Evolutionary conservation across 1,284 basidiomycete genomes (phyloP).

Genomic region (Coniophora puteana): DNA sequence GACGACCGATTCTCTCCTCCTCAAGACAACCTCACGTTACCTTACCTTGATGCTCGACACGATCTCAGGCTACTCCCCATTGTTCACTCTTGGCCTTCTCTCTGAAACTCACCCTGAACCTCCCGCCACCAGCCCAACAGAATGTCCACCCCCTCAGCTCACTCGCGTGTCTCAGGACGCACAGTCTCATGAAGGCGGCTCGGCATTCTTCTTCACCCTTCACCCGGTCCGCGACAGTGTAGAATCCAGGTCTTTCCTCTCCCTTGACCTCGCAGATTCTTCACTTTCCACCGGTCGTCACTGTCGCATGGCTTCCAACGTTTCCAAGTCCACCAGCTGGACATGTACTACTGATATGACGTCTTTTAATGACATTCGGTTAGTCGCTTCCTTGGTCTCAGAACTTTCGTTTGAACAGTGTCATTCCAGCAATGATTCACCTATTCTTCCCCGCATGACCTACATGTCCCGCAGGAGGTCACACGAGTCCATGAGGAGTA

Average conservation of each 20-base stretch:
- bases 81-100: constrained; percentile 25
- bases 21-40: neutral
- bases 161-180: neutral
- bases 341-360: constrained; percentile 21
- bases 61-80: constrained; percentile 25
- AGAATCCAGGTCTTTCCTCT: constrained; percentile 52
- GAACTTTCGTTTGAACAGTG: neutral
- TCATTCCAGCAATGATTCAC: neutral
- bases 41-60: constrained; percentile 1
- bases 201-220: constrained; percentile 49
- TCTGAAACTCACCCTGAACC: constrained; percentile 10
- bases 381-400: constrained; percentile 7
- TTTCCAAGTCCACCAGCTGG: constrained; percentile 26
- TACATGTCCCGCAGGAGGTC: constrained; percentile 29
- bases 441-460: constrained; percentile 11
- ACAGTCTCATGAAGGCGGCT: constrained; percentile 22
- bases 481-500: constrained; percentile 43
- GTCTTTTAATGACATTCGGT: constrained; percentile 17
- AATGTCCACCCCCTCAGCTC: neutral
- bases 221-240: constrained; percentile 35
- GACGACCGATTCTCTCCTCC: too few relatives aligned
- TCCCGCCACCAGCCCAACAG: neutral
- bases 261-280: constrained; percentile 57
- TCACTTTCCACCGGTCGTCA: constrained; percentile 40
- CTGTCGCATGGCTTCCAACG: constrained; percentile 33